Evolutionary conservation across 1,284 basidiomycete genomes (phyloP).

Genomic region (Athelia sp.): DNA sequence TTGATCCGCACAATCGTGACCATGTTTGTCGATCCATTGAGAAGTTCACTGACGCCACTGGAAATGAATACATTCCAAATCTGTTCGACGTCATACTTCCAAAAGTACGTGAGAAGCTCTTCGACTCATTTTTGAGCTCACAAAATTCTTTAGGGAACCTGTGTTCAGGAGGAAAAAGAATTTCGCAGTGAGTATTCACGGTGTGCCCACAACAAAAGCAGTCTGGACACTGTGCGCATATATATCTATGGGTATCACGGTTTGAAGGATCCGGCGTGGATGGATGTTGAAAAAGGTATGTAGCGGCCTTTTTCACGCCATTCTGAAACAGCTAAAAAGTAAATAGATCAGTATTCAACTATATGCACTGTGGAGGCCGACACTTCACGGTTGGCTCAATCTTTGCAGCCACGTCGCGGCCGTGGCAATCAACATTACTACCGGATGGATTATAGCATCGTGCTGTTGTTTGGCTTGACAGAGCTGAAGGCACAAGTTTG

Average conservation of each 20-base stretch:
- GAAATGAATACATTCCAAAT: slow-evolving; percentile 26
- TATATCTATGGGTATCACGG: neutral
- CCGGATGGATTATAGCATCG: slow-evolving; percentile 27
- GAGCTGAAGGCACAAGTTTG: slow-evolving; percentile 40
- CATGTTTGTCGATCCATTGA: slow-evolving; percentile 17
- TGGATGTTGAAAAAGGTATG: slow-evolving; percentile 34
- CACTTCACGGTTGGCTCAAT: slow-evolving; percentile 23
- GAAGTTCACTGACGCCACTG: slow-evolving; percentile 17
- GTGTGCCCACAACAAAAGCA: neutral
- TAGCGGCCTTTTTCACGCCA: neutral
- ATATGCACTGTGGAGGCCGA: slow-evolving; percentile 34
- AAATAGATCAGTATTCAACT: slow-evolving; percentile 19
- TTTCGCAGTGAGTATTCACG: slow-evolving; percentile 27
- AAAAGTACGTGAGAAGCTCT: slow-evolving; percentile 20
- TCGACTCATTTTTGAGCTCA: neutral
- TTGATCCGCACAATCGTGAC: slow-evolving; percentile 19
- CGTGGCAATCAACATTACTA: slow-evolving; percentile 24
- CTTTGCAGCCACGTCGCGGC: slow-evolving; percentile 7
- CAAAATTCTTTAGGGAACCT: slow-evolving; percentile 22
- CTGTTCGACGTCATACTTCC: slow-evolving; percentile 26
- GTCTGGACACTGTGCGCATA: neutral
- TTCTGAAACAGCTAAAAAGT: neutral
- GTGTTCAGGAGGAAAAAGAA: slow-evolving; percentile 31
- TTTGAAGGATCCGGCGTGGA: slow-evolving; percentile 30
- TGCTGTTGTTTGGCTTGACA: slow-evolving; percentile 40